phyloP scores from a whole-genome alignment of 2,329 filamentous ascomycete genomes.

The Ceratocystis cubensis region DNA sequence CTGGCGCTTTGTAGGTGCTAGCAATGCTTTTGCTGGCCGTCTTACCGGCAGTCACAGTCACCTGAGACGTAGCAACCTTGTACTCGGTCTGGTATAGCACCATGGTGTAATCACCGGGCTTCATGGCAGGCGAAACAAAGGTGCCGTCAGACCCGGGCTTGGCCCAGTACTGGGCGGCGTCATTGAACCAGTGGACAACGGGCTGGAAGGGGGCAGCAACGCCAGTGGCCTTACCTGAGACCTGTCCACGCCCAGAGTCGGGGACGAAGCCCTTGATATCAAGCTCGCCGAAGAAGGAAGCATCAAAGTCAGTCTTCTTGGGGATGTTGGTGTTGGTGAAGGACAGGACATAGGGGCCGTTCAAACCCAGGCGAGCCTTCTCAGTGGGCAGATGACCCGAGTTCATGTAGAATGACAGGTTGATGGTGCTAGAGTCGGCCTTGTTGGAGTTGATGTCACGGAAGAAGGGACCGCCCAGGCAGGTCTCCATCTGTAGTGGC shows the following conservation, averaged over 20 bases:
- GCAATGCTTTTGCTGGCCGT: constrained; percentile 40
- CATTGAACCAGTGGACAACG: constrained; percentile 56
- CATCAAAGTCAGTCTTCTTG: constrained; percentile 35
- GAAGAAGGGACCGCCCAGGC: constrained; percentile 54
- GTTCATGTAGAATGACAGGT: constrained; percentile 58
- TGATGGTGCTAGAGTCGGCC: constrained; percentile 39
- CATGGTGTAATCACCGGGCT: constrained; percentile 56
- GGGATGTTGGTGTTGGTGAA: constrained; percentile 49
- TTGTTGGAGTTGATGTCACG: constrained; percentile 55
- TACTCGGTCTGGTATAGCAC: constrained; percentile 50
- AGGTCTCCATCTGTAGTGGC: constrained; percentile 44
- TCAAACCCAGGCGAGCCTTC: constrained; percentile 46
- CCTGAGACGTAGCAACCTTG: constrained; percentile 38
- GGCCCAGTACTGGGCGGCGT: constrained; percentile 51
- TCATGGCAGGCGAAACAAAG: constrained; percentile 55
- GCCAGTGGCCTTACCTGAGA: constrained; percentile 48
- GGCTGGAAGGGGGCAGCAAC: constrained; percentile 39
- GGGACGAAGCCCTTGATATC: constrained; percentile 46
- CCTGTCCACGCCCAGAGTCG: constrained; percentile 42
- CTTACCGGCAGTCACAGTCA: constrained; percentile 39
- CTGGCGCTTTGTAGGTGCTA: constrained; percentile 34
- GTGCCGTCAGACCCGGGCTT: constrained; percentile 41
- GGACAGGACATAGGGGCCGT: constrained; percentile 51
- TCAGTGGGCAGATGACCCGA: constrained; percentile 52
- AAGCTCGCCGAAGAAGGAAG: constrained; percentile 47